Percentiles rank a stretch among this genome's conserved stretches.
Conservation (phyloP, 257 asterid genomes). For the Cinchona pubescens region DNA sequence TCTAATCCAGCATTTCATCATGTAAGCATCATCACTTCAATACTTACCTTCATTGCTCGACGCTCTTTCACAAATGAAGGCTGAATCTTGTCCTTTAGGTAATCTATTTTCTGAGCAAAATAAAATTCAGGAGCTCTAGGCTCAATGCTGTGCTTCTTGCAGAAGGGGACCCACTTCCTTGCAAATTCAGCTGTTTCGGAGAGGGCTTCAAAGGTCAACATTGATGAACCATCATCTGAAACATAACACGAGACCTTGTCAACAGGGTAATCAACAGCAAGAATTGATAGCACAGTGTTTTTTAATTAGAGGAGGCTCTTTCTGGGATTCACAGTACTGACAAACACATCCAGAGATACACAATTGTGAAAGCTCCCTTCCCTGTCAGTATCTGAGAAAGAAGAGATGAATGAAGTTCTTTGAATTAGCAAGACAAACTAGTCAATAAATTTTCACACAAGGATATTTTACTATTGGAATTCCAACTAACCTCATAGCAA, state of each 20-base stretch:
- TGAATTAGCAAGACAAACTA: background rate
- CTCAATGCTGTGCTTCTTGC: constrained; percentile 73
- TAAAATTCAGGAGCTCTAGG: constrained; percentile 95
- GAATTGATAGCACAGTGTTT: constrained; percentile 85
- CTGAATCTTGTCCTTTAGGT: constrained; percentile 70
- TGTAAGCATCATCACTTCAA: background rate
- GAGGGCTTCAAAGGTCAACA: constrained; percentile 90
- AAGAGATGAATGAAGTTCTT: constrained; percentile 8
- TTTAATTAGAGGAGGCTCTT: constrained; percentile 93
- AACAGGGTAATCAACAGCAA: constrained; percentile 81
- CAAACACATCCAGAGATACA: constrained; percentile 65
- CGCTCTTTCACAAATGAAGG: constrained; percentile 87
- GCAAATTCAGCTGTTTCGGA: constrained; percentile 90
- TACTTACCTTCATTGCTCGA: constrained; percentile 80
- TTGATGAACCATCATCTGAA: constrained; percentile 91
- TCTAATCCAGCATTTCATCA: background rate
- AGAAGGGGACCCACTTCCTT: constrained; percentile 88
- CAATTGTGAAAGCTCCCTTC: constrained; percentile 71
- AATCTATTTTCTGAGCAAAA: constrained; percentile 78
- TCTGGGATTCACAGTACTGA: constrained; percentile 87
- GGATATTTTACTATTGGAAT: background rate
- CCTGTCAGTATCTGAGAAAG: constrained; percentile 53
- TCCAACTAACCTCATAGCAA: constrained; percentile 54
- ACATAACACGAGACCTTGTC: constrained; percentile 88
- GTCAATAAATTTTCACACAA: background rate